Conservation (phyloP, 768 basidiomycete genomes). For the Nidularia pulvinata region DNA sequence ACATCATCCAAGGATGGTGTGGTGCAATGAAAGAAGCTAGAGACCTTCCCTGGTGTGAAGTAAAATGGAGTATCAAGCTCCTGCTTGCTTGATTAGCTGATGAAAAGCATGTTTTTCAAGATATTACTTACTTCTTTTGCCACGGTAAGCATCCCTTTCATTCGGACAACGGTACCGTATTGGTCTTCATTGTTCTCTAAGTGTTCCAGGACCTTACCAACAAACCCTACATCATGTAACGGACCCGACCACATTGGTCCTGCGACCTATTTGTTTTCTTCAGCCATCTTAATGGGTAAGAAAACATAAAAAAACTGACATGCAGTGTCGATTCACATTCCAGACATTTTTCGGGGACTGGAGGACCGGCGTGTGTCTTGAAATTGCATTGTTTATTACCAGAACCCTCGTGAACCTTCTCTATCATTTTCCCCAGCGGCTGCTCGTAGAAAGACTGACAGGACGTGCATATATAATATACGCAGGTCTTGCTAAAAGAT, state of each 20-base stretch:
- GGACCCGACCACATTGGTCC: slow-evolving; percentile 98
- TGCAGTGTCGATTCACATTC: slow-evolving; percentile 82
- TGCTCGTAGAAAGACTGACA: slow-evolving; percentile 88
- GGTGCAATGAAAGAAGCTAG: slow-evolving; percentile 80
- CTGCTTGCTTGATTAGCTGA: slow-evolving; percentile 30
- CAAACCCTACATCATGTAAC: slow-evolving; percentile 77
- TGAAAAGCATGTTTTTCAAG: background rate
- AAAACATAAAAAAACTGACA: slow-evolving; percentile 40
- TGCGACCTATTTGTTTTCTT: slow-evolving; percentile 53
- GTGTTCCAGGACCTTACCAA: slow-evolving; percentile 73
- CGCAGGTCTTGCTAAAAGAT: slow-evolving; percentile 74
- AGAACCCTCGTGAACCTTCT: slow-evolving; percentile 53
- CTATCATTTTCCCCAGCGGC: slow-evolving; percentile 75
- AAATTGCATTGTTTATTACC: slow-evolving; percentile 64
- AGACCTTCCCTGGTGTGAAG: slow-evolving; percentile 81
- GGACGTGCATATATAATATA: slow-evolving; percentile 80
- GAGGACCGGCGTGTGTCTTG: slow-evolving; percentile 73
- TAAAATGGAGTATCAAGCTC: slow-evolving; percentile 82
- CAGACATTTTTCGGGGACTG: slow-evolving; percentile 66
- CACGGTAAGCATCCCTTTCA: slow-evolving; percentile 95
- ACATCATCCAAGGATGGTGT: slow-evolving; percentile 77
- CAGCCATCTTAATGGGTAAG: background rate
- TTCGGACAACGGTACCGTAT: slow-evolving; percentile 81
- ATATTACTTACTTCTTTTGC: slow-evolving; percentile 71
- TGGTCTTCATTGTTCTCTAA: slow-evolving; percentile 57